Base-by-base conservation (phyloP, 2,329 filamentous ascomycete genomes). In the Didymella lethalis region DNA sequence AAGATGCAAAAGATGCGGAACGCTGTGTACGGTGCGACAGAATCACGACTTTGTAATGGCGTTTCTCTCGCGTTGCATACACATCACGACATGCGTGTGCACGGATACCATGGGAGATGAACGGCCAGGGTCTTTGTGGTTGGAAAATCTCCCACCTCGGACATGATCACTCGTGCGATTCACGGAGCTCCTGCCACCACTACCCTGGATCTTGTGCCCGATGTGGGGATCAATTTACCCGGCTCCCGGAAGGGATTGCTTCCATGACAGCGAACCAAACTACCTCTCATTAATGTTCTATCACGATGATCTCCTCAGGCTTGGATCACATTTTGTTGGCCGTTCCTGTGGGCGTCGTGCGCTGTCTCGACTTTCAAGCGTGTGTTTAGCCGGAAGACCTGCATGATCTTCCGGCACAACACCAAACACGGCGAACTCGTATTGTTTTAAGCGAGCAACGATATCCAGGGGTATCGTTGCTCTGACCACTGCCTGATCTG, bases 381-480 rank as follows among this genome's bases (percentile, higher is more conserved):
- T 64, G 64, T 70, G 59, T 57, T 64, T 62, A 58, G 61, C 68
- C 66, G 62, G 63, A 36, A 68, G 65, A 59, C 63, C 51, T 68
- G 67, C 71, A 72, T 75, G 70, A 76, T 75, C 72, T 74, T 63
- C 73, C 73, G 69, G 71, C 32, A 34, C 32, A 34, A n/a, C 31
- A 40, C 49, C 48, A 50, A 36, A 59, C 29, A 48, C 31, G 66
- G 67, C 56, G 56, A 47, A 63, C 58, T 63, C 64, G 61, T 68
- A 62, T 66, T 57, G 62, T 64, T 63, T 26, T 66, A 66, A 71
- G 68, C 61, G 64, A 67, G 66, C 67, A 65, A 62, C 53, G 61
- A 48, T 43, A 57, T 31, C 61, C 73, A 76, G 68, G 74, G 74
- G 63, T 71, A 64, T 34, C 61, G 61, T 64, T 64, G 68, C 67